Conservation (phyloP, 2,329 filamentous ascomycete species). For the Phaeosphaeriaceae sp. region DNA sequence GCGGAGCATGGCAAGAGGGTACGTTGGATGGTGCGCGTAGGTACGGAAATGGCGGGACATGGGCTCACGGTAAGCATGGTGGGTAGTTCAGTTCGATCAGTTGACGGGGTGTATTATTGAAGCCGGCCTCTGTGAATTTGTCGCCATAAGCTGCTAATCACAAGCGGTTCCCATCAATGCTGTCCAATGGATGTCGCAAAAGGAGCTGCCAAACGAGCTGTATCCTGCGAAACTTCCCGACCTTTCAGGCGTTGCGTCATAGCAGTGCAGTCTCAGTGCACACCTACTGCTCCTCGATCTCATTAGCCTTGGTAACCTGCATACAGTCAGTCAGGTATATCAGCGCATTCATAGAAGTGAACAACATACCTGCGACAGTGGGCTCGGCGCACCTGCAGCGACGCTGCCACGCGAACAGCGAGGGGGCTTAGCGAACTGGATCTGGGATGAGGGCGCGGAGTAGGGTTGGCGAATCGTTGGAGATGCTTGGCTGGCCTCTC, state of each 20-base stretch:
- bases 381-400: neutral
- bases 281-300: neutral
- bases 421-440: conserved; percentile 9
- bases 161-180: neutral
- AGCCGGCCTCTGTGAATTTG: neutral
- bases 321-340: neutral
- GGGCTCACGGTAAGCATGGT: neutral
- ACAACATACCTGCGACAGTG: neutral
- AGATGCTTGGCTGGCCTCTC: conserved; percentile 21
- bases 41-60: neutral
- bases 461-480: conserved; percentile 6
- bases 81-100: neutral
- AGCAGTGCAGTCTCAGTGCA: neutral
- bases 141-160: neutral
- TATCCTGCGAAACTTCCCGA: neutral
- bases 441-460: conserved; percentile 21
- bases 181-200: neutral
- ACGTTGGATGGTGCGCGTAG: neutral
- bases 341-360: neutral
- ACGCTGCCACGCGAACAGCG: neutral
- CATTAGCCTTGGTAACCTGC: neutral
- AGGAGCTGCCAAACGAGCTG: neutral
- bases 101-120: neutral
- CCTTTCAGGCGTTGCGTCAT: neutral
- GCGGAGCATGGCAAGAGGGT: neutral